Base-by-base conservation (phyloP, 2,329 filamentous ascomycete genomes). In the Onygenales sp. region DNA sequence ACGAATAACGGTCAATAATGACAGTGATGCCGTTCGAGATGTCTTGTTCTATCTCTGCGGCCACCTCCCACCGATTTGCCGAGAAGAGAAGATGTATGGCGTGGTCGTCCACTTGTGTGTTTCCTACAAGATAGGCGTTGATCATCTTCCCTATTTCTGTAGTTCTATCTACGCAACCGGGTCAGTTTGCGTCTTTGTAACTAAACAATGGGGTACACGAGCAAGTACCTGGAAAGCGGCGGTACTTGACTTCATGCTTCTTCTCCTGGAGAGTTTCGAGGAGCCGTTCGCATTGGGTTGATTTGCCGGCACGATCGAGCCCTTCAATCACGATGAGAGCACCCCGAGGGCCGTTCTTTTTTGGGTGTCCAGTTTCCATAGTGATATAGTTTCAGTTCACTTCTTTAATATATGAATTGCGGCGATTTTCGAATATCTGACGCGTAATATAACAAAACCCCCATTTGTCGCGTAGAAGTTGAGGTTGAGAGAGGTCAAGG, bases 1-100 rank as follows among this genome's bases (percentile, higher is more conserved):
- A 92, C 68, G 94, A 95, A 74, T 97, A 98, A 47, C 93, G 84
- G 70, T 98, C 93, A 60, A 92, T 84, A 41, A 98, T 76, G 35
- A 98, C 78, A 0, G 83, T 93, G 17, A 78, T 84, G 7, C 92
- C 91, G 1, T 75, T 69, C 0, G 75, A 72, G 5, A 96, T 74
- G 51, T 74, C 69, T 39, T 66, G 56, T 36, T 69, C 63, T 38
- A 77, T 76, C 43, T 63, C 63, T 32, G 65, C 64, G 11, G 72
- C 70, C 42, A 75, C 69, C 66, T 95, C 91, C 91, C 91, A 95
- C 47, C 91, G 80, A 67, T 96, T 96, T 8, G 91, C 89, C 55
- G 86, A 89, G 70, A 95, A 95, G 17, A 95, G 78, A 1, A 95
- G 78, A 68, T 96, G 91, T 61, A 95, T 92, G 3, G 85, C 86